Percentiles rank a stretch among this genome's conserved stretches.
These are phyloP conservation scores for Aspergillus sclerotioniger DNA, from an alignment of 495 filamentous ascomycete species.

Conservation along the genomic window DNA sequence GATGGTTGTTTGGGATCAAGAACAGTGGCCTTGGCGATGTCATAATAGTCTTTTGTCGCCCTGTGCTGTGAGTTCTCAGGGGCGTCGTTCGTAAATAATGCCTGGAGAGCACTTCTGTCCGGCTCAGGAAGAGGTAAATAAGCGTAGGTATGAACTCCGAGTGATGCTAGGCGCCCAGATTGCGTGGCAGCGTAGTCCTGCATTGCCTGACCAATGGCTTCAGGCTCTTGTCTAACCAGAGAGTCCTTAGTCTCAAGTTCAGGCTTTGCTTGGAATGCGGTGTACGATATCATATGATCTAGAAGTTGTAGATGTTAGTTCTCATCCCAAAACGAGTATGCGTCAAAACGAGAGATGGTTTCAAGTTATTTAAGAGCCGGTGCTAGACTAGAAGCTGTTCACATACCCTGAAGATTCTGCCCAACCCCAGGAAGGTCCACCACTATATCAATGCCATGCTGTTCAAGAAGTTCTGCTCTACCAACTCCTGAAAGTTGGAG, in stretches of 20 bases:
- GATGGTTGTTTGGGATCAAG: conserved; percentile 9
- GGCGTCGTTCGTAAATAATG: conserved; percentile 8
- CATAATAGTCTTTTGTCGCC: conserved; percentile 6
- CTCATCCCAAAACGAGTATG: conserved; percentile 4
- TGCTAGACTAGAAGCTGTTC: conserved; percentile 4
- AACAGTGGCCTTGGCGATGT: conserved; percentile 4
- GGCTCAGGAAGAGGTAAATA: conserved; percentile 6
- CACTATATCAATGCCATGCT: conserved; percentile 5
- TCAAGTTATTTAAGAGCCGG: no score
- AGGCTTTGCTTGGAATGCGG: conserved; percentile 8
- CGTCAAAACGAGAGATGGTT: conserved; percentile 7
- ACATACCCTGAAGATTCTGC: conserved; percentile 10
- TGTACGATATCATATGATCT: conserved; percentile 11
- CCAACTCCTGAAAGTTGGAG: conserved; percentile 8
- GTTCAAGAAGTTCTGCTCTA: conserved; percentile 7
- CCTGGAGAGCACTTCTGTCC: conserved; percentile 5
- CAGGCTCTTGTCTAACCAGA: conserved; percentile 9
- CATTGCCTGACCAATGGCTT: conserved; percentile 7
- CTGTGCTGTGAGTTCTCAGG: conserved; percentile 7
- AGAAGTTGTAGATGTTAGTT: conserved; percentile 6
- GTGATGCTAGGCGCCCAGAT: conserved; percentile 5
- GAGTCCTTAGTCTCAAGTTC: conserved; percentile 9
- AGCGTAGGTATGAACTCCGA: conserved; percentile 7
- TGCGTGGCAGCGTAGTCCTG: conserved; percentile 8
- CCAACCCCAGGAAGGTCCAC: conserved; percentile 6